phyloP scores from a whole-genome alignment of 2,329 filamentous ascomycete species.

The Aspergillus aculeatus region DNA sequence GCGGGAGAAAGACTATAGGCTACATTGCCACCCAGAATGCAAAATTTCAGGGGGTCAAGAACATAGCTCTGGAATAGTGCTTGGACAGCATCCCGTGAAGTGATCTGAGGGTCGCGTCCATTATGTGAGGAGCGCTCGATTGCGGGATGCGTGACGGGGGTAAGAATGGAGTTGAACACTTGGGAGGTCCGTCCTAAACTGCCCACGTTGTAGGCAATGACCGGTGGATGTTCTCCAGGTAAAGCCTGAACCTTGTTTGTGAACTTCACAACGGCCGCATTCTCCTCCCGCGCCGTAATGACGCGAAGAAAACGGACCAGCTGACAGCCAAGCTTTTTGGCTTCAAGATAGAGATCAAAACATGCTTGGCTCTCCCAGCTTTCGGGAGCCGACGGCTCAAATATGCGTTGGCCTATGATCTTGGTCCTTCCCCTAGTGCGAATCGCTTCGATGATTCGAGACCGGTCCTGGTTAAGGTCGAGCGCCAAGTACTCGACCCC shows the following conservation, averaged over 20 bases:
- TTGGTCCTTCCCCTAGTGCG: constrained; percentile 41
- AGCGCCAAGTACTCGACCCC: constrained; percentile 43
- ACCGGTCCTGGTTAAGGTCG: constrained; percentile 34
- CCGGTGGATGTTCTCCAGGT: constrained; percentile 30
- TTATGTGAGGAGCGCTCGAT: constrained; percentile 27
- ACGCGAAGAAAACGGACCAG: constrained; percentile 40
- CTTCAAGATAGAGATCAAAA: constrained; percentile 35
- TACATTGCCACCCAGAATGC: constrained; percentile 43
- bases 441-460: constrained; percentile 27
- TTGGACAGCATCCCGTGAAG: constrained; percentile 37
- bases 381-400: constrained; percentile 29
- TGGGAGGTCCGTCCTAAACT: constrained; percentile 45
- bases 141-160: constrained; percentile 42
- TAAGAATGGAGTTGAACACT: constrained; percentile 43
- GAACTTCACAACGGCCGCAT: constrained; percentile 38
- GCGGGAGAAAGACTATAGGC: constrained; percentile 44
- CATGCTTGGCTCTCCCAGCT: constrained; percentile 38
- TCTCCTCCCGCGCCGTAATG: constrained; percentile 38
- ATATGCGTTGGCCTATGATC: constrained; percentile 40
- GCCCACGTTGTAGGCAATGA: constrained; percentile 44
- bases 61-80: constrained; percentile 44
- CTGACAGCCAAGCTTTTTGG: constrained; percentile 38
- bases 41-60: constrained; percentile 44
- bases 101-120: constrained; percentile 35
- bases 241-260: constrained; percentile 35